phyloP scores from a whole-genome alignment of 2,329 filamentous ascomycete genomes.

The Neonectria faginata region DNA sequence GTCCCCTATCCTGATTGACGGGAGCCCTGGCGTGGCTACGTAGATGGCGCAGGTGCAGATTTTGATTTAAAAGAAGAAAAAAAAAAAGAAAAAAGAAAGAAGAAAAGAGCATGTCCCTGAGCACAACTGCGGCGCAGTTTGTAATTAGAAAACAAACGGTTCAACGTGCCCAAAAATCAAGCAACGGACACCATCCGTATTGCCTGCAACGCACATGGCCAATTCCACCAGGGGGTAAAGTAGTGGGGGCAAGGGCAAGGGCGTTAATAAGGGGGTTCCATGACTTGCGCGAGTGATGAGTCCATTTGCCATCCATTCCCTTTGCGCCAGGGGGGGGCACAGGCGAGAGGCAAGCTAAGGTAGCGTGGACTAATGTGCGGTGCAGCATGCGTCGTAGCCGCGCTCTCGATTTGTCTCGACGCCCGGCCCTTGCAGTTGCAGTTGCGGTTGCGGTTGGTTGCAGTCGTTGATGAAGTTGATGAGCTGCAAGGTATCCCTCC shows the following conservation, averaged over 20 bases:
- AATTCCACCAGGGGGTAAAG: not conserved
- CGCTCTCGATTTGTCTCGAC: conserved; percentile 27
- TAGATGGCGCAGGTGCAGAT: not conserved
- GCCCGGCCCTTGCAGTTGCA: conserved; percentile 12
- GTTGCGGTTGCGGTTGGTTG: not conserved
- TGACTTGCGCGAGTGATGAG: not conserved
- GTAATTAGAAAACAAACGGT: not conserved
- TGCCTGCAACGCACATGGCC: not conserved
- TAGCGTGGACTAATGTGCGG: not conserved
- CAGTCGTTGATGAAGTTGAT: not conserved
- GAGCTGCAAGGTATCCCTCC: too few relatives aligned
- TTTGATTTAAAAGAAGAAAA: not conserved
- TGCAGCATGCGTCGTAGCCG: conserved; percentile 16
- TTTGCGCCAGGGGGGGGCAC: not conserved
- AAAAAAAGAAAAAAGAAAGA: too few relatives aligned
- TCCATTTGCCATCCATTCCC: not conserved
- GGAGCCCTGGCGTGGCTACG: not conserved
- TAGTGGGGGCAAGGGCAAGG: not conserved
- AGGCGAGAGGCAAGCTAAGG: not conserved
- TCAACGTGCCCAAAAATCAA: too few relatives aligned
- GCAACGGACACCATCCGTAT: not conserved
- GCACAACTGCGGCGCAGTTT: not conserved
- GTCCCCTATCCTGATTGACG: not conserved
- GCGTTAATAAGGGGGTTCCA: not conserved
- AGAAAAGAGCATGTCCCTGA: too few relatives aligned